A percentile compares a stretch with the other conserved stretches of the same genome.
phyloP scores from a whole-genome alignment of 2,329 filamentous ascomycete genomes.

The Fusarium robinianum region DNA sequence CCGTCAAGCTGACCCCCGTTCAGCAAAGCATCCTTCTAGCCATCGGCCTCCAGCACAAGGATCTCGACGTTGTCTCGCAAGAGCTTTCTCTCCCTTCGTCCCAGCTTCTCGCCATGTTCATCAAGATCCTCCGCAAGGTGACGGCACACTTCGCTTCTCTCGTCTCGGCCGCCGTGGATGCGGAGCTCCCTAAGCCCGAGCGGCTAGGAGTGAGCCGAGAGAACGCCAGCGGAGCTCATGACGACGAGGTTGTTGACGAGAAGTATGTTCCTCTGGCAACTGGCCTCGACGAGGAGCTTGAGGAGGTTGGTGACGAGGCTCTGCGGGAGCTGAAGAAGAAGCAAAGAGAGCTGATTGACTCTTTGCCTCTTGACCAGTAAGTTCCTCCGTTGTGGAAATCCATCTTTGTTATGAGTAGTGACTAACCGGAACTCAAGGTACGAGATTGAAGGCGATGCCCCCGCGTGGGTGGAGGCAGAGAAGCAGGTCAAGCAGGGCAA shows the following conservation, averaged over 20 bases:
- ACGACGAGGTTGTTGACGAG: conserved; percentile 68
- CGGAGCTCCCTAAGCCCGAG: conserved; percentile 63
- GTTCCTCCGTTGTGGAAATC: conserved; percentile 9
- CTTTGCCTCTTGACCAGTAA: conserved; percentile 78
- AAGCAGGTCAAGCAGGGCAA: conserved; percentile 70
- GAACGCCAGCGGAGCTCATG: conserved; percentile 66
- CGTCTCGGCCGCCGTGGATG: conserved; percentile 73
- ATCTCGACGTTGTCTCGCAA: conserved; percentile 76
- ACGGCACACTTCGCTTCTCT: conserved; percentile 76
- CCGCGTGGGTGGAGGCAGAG: conserved; percentile 72
- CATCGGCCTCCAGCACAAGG: conserved; percentile 88
- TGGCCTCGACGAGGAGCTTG: conserved; percentile 78
- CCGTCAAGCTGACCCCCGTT: conserved; percentile 75
- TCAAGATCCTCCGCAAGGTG: conserved; percentile 91
- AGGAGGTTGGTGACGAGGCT: conserved; percentile 79
- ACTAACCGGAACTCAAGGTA: conserved; percentile 50
- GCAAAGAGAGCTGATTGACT: conserved; percentile 87
- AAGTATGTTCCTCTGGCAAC: conserved; percentile 73
- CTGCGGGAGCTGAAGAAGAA: conserved; percentile 73
- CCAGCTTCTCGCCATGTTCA: conserved; percentile 94
- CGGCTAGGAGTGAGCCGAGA: conserved; percentile 62
- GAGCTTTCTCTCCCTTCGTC: conserved; percentile 75
- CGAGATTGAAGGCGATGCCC: conserved; percentile 65
- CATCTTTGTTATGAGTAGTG: background rate
- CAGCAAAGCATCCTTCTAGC: conserved; percentile 89